phyloP scores from a whole-genome alignment of 2,329 filamentous ascomycete genomes.

The Rutstroemia sp. region DNA sequence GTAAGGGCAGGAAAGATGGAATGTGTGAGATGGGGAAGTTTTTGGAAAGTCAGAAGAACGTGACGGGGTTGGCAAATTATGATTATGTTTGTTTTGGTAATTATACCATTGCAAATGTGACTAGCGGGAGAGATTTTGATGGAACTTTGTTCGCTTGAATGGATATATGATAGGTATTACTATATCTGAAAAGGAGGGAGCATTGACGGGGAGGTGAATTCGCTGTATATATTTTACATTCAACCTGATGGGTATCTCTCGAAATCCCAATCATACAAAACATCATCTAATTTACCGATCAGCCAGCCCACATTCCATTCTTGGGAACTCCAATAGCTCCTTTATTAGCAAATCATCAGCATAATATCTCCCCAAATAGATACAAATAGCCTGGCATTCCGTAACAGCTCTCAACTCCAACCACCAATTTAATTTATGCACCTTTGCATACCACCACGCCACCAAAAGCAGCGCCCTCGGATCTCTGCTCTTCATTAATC shows the following conservation, averaged over 20 bases:
- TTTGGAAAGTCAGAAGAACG: constrained; percentile 20
- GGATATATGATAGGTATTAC: no score
- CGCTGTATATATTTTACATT: no score
- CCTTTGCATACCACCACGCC: constrained; percentile 48
- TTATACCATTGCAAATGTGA: background rate
- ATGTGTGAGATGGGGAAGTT: constrained; percentile 37
- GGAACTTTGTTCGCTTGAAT: constrained; percentile 4
- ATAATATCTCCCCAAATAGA: constrained; percentile 33
- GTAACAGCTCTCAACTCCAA: constrained; percentile 37
- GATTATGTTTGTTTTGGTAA: constrained; percentile 10
- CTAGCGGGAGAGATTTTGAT: constrained; percentile 6
- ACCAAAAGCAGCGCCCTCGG: constrained; percentile 45
- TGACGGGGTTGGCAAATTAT: constrained; percentile 8
- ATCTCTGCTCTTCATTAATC: constrained; percentile 43
- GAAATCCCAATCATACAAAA: no score
- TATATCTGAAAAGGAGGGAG: no score
- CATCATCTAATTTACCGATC: background rate
- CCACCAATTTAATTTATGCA: constrained; percentile 41
- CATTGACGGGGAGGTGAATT: no score
- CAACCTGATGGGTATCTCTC: no score
- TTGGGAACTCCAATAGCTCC: constrained; percentile 13
- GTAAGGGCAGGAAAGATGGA: constrained; percentile 37
- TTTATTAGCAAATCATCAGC: constrained; percentile 12
- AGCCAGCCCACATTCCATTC: constrained; percentile 1
- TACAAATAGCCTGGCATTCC: constrained; percentile 43